A percentile compares a stretch with the other conserved stretches of the same genome.
phyloP scores from a whole-genome alignment of 1,284 basidiomycete genomes.

The Naganishia cerealis region DNA sequence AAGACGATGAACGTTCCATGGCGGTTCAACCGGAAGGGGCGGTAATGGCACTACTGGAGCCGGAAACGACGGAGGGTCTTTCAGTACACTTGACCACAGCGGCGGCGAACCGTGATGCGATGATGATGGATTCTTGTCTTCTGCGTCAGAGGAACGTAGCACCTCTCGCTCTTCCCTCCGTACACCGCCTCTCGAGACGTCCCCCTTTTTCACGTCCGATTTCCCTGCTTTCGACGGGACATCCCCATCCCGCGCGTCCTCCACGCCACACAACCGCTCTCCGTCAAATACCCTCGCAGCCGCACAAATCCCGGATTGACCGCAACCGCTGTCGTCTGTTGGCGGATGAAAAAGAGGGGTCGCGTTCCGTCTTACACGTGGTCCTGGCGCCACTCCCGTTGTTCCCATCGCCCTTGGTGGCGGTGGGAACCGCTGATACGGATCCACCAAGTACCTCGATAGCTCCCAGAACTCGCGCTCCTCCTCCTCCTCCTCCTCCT shows the following conservation, averaged over 20 bases:
- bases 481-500: neutral
- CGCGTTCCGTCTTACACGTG: too few species aligned
- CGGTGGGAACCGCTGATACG: conserved; percentile 7
- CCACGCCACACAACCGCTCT: too few species aligned
- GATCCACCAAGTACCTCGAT: conserved; percentile 16
- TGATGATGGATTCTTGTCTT: neutral
- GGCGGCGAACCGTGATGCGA: neutral
- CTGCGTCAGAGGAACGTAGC: neutral
- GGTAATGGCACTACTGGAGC: neutral
- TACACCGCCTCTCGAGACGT: neutral
- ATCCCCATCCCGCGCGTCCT: too few species aligned
- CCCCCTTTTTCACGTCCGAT: neutral
- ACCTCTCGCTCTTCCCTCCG: neutral
- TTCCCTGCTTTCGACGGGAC: too few species aligned
- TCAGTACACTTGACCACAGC: neutral
- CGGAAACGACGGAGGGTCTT: neutral
- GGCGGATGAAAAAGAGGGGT: too few species aligned
- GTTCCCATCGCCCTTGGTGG: neutral
- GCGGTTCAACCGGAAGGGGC: neutral
- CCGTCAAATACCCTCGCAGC: too few species aligned
- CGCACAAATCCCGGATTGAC: too few species aligned
- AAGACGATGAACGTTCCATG: neutral
- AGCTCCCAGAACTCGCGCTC: neutral
- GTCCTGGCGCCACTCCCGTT: neutral
- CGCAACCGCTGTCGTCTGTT: too few species aligned